Base-by-base conservation (phyloP, 257 asterid species). In the Capsicum baccatum region DNA sequence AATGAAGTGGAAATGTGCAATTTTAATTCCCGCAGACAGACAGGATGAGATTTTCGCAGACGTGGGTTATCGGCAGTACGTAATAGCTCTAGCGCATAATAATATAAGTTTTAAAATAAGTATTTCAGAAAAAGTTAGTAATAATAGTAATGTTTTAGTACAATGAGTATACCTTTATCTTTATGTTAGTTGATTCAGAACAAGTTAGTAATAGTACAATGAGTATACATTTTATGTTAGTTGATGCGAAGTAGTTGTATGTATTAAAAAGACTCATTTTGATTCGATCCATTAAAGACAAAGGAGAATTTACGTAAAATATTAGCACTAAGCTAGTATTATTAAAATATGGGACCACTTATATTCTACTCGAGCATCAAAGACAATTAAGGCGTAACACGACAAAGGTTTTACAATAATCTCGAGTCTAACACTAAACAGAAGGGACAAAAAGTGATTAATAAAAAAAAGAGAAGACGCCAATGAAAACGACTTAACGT, bases 401-500 rank as follows among this genome's bases (percentile, higher is more conserved):
- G 60, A 74, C 60, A 50, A 74, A 0, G 80, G n/a, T 50, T 74
- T 19, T 48, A 48, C 8, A 74, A 44, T 19, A 74, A 74, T 74
- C 44, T 74, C 80, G 80, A 21, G 44, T 50, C 2, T 13, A 74
- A 9, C 60, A 50, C 44, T 50, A 71, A 71, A 50, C 80, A 74
- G 44, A 74, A 50, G 12, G 60, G 60, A 74, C 80, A 74, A 74
- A 68, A 74, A 21, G 60, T 50, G 60, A 19, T 9, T 73, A 39
- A 39, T n/a, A n/a, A 47, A 0, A 48, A 48, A 48, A 19, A 19
- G 17, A 35, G 8, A 66, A 66, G n/a, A 35, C 13, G 3, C 47
- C 21, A 15, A 69, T 15, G 26, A 69, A 69, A 4, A 6, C 50
- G 13, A 50, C 19, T 83, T 94, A 96, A 90, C 99, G 97, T 79